Conservation (phyloP, 306 rosid species). For the Medicago arabica region DNA sequence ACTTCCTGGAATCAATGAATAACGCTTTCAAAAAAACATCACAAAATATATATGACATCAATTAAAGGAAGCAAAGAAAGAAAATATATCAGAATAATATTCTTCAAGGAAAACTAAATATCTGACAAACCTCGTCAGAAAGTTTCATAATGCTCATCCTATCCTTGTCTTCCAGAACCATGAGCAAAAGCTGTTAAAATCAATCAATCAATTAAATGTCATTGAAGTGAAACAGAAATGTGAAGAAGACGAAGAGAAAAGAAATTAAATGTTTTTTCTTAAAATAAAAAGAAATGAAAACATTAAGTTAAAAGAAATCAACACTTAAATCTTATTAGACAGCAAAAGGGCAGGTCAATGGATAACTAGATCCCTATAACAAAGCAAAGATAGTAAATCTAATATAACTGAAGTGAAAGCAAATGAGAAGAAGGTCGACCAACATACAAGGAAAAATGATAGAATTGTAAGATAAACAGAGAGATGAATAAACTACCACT, state of each 20-base stretch:
- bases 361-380: slow-evolving; percentile 24
- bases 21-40: slow-evolving; percentile 16
- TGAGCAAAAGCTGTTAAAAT: slow-evolving; percentile 67
- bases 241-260: not conserved
- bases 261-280: not conserved
- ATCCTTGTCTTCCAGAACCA: slow-evolving; percentile 56
- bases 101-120: slow-evolving; percentile 31
- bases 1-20: slow-evolving; percentile 59
- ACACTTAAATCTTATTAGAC: not conserved
- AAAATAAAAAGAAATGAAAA: slow-evolving; percentile 4
- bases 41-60: slow-evolving; percentile 27
- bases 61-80: slow-evolving; percentile 2
- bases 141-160: slow-evolving; percentile 53
- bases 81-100: slow-evolving; percentile 16
- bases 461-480: slow-evolving; percentile 30
- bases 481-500: slow-evolving; percentile 4
- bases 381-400: slow-evolving; percentile 13
- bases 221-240: slow-evolving; percentile 17
- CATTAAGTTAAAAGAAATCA: slow-evolving; percentile 15
- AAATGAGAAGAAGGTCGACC: slow-evolving; percentile 3
- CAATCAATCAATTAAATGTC: slow-evolving; percentile 39
- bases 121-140: slow-evolving; percentile 63
- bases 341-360: slow-evolving; percentile 21
- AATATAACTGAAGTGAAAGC: slow-evolving; percentile 13
- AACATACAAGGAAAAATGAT: slow-evolving; percentile 15